These are phyloP conservation scores for Penicillium sp. DNA, from an alignment of 2,329 filamentous ascomycete species.

Conservation along the genomic window DNA sequence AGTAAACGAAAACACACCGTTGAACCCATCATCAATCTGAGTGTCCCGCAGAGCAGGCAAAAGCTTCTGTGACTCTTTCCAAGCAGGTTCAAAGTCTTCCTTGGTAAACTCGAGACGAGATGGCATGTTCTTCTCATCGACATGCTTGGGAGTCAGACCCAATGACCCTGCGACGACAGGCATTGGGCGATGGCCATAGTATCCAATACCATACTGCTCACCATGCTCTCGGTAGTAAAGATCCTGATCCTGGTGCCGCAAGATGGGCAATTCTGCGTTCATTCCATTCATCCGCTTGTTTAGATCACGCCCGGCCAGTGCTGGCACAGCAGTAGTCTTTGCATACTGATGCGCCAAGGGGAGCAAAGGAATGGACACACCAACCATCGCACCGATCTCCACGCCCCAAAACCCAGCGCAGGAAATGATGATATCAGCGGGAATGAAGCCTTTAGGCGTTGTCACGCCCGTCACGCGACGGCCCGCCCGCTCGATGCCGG, in stretches of 20 bases:
- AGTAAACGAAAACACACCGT: constrained; percentile 67
- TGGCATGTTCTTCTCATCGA: constrained; percentile 63
- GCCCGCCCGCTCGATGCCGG: constrained; percentile 53
- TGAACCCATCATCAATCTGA: constrained; percentile 61
- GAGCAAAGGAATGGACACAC: constrained; percentile 57
- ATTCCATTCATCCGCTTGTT: constrained; percentile 53
- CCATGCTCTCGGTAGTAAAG: constrained; percentile 67
- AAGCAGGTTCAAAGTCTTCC: constrained; percentile 62
- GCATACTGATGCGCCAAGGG: constrained; percentile 65
- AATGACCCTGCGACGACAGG: constrained; percentile 58
- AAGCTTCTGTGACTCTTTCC: constrained; percentile 57
- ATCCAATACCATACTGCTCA: constrained; percentile 63
- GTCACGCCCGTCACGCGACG: constrained; percentile 58
- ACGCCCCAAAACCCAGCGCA: constrained; percentile 69
- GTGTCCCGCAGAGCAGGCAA: constrained; percentile 54
- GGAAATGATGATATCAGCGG: constrained; percentile 62
- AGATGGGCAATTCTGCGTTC: constrained; percentile 56
- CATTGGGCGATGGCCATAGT: constrained; percentile 64
- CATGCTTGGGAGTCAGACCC: constrained; percentile 54
- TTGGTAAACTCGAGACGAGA: constrained; percentile 61
- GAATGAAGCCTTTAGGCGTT: constrained; percentile 51
- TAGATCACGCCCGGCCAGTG: constrained; percentile 38
- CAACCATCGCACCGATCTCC: constrained; percentile 63
- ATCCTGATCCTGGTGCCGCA: constrained; percentile 64
- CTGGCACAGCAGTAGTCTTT: constrained; percentile 58